Evolutionary conservation across 176 grass and related monocot genomes (phyloP), one percentile per base, ranked within the genome.

Genomic region (Elymus sibiricus): DNA sequence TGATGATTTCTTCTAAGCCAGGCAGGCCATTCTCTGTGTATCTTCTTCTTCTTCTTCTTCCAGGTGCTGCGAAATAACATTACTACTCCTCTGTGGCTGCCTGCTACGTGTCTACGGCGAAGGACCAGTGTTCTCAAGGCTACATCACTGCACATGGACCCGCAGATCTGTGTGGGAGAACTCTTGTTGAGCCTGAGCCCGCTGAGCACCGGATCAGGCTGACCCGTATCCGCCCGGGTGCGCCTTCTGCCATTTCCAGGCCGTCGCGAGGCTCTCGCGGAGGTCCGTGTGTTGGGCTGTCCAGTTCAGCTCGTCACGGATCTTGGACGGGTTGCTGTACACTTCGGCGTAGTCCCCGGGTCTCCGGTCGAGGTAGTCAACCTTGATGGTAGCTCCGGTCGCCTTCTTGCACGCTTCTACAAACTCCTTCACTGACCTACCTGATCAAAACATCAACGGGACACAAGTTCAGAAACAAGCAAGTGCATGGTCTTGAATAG

Each of bases 391-490:
- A 35, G 69, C 97, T 64, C 97, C 97, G 28, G 97, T 99, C 43
- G 97, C 97, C 40, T 79, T 64, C 73, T 91, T 99, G 87, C 97
- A 99, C 5, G 94, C 97, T 85, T 94, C 89, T 14, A 99, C 94
- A 81, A 99, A 99, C 79, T 99, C 92, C 17, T 91, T 99, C 42
- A 99, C 97, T 38, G 97, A 99, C 80, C 94, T 95, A 91, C 97
- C 96, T 98, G 91, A 64, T 51, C 64, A 88, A 65, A 76, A 76
- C 62, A 77, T 58, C 56, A 92, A 73, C 24, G 9, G 24, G 26
- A 82, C 16, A 71, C 38, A 22, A 87, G 44, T 56, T 89, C 77
- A 89, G 87, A 85, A 28, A 84, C 27, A 85, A 46, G 25, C 21
- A 35, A 56, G 72, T 9, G 24, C 24, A 37, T 80, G 11, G 21